These are phyloP conservation scores for Paramecium sonneborni DNA, from an alignment of 73 alveolate species.

Conservation along the genomic window DNA sequence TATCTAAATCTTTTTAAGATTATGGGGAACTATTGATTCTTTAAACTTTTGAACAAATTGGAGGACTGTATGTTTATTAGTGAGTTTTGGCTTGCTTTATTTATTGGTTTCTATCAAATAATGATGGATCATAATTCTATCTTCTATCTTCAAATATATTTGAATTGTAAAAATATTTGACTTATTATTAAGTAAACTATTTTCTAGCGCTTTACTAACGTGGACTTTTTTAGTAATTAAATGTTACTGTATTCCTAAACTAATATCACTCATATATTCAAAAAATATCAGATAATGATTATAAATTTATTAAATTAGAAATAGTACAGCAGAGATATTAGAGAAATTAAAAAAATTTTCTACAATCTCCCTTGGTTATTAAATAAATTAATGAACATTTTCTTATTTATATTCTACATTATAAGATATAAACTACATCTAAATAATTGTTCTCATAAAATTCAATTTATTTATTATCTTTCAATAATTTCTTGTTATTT, in stretches of 20 bases:
- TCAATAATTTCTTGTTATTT: neutral
- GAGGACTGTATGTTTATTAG: neutral
- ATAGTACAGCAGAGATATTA: neutral
- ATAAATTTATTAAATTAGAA: neutral
- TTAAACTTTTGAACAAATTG: neutral
- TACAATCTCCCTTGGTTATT: neutral
- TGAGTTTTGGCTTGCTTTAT: neutral
- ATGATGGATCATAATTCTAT: neutral
- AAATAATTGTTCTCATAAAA: neutral
- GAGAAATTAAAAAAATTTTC: neutral
- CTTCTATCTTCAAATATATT: neutral
- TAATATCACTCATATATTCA: constrained; percentile 5
- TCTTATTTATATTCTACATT: too few relatives aligned
- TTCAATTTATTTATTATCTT: neutral
- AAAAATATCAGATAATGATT: neutral
- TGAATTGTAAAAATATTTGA: constrained; percentile 1
- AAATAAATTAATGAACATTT: neutral
- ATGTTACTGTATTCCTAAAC: constrained; percentile 26
- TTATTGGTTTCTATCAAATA: neutral
- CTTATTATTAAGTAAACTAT: neutral
- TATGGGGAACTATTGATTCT: neutral
- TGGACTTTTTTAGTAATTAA: neutral
- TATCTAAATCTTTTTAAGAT: neutral
- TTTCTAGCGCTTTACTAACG: constrained; percentile 18
- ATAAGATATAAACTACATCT: too few relatives aligned